Conservation (phyloP, 306 rosid species). For the Prinsepia uniflora region DNA sequence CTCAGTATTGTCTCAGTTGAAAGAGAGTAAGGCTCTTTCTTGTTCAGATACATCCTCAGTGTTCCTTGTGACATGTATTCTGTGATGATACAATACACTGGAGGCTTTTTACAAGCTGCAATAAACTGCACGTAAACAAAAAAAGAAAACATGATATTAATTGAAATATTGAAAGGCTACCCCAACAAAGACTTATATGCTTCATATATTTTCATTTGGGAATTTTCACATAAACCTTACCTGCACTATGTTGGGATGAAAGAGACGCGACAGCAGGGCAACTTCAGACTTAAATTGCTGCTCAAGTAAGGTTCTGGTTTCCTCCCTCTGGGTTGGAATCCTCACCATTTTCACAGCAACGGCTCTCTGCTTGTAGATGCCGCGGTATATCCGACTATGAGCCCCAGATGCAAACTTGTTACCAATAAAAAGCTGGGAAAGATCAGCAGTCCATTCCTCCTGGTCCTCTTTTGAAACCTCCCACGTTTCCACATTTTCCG, state of each 20-base stretch:
- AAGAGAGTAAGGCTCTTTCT: conserved; percentile 95
- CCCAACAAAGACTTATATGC: too few relatives aligned
- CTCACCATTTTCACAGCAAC: conserved; percentile 99
- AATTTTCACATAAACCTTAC: conserved; percentile 26
- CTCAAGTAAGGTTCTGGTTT: conserved; percentile 66
- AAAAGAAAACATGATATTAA: neutral
- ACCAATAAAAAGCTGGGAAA: conserved; percentile 89
- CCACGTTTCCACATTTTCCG: conserved; percentile 95
- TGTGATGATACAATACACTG: conserved; percentile 90
- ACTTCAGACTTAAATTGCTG: conserved; percentile 93
- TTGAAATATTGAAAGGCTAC: too few relatives aligned
- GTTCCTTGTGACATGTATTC: conserved; percentile 99
- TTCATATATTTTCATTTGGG: neutral
- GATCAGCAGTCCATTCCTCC: conserved; percentile 95
- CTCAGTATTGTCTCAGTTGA: conserved; percentile 81
- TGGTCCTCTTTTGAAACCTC: conserved; percentile 81
- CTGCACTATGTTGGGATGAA: conserved; percentile 95
- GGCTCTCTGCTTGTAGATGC: conserved; percentile 95
- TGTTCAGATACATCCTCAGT: conserved; percentile 93
- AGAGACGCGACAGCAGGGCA: conserved; percentile 86
- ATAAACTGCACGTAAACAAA: conserved; percentile 50
- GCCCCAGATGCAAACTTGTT: conserved; percentile 97
- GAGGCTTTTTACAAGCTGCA: conserved; percentile 97
- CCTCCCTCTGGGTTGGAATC: conserved; percentile 72
- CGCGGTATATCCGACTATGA: conserved; percentile 88